These are phyloP conservation scores for Aspergillus haitiensis DNA, from an alignment of 495 filamentous ascomycete genomes.

Conservation along the genomic window DNA sequence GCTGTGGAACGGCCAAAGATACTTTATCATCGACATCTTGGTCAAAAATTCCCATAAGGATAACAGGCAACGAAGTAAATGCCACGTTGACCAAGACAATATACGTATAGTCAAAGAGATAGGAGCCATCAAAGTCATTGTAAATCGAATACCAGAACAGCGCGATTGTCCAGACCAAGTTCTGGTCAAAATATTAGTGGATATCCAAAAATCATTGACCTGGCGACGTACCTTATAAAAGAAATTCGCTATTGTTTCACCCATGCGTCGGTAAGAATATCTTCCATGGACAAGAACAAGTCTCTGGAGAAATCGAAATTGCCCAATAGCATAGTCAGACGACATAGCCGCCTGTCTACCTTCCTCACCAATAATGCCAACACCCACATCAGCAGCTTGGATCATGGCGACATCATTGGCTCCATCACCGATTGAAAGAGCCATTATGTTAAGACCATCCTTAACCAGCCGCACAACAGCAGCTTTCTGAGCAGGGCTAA, in stretches of 20 bases:
- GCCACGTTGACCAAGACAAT: conserved; percentile 94
- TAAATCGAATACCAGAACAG: conserved; percentile 98
- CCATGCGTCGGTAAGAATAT: conserved; percentile 92
- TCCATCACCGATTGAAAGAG: conserved; percentile 92
- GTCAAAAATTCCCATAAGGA: conserved; percentile 95
- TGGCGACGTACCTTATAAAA: conserved; percentile 80
- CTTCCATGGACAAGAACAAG: conserved; percentile 93
- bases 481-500: conserved; percentile 95
- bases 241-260: conserved; percentile 96
- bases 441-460: conserved; percentile 92
- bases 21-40: conserved; percentile 96
- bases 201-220: not conserved
- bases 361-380: conserved; percentile 97
- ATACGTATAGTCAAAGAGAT: conserved; percentile 97
- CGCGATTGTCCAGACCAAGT: conserved; percentile 95
- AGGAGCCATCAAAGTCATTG: conserved; percentile 92
- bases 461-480: conserved; percentile 97
- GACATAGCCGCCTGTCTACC: conserved; percentile 98
- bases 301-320: conserved; percentile 91
- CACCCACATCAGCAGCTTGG: conserved; percentile 96
- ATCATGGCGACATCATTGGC: conserved; percentile 99
- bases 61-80: conserved; percentile 93
- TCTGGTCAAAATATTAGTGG: conserved; percentile 50
- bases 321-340: conserved; percentile 96
- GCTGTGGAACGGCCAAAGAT: conserved; percentile 88